Base-by-base conservation (phyloP, 2,329 filamentous ascomycete genomes). In the Exophiala mesophila region DNA sequence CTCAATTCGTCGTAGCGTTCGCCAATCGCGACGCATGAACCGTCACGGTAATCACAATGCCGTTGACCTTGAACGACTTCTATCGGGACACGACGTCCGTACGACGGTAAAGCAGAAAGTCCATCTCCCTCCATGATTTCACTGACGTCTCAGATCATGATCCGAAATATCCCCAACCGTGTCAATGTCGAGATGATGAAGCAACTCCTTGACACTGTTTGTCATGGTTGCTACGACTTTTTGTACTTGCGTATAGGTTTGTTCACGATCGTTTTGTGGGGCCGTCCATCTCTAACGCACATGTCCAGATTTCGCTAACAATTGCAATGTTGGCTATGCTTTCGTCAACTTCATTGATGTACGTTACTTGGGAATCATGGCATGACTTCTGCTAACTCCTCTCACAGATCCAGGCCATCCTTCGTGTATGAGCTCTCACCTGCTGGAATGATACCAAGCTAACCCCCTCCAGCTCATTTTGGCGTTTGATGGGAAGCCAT, bases 261-360 rank as follows among this genome's bases (percentile, higher is more conserved):
- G 23, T 26, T 26, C 12, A 6, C 12, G 23, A n/a, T n/a, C n/a
- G n/a, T n/a, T n/a, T n/a, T n/a, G n/a, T n/a, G n/a, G n/a, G n/a
- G n/a, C n/a, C n/a, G n/a, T n/a, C n/a, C n/a, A n/a, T n/a, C 12
- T 28, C n/a, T 20, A 15, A 5, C 10, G 36, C 24, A 36, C 44
- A 17, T 30, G 38, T 13, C 34, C 35, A 71, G 85, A 89, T 61
- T 89, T 89, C 55, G 80, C 79, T 40, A 87, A 88, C 56, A 80
- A 87, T 50, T 88, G 84, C 81, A 89, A 88, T 61, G 90, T 97
- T 45, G 92, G 92, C 33, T 97, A 97, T 64, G 90, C 88, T 0
- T 98, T 97, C 65, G 88, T 98, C 68, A 96, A 98, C 65, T 96
- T 97, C 56, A 77, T 82, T 31, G 81, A 88, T 61, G 82, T 85